Conservation (phyloP, 73 alveolate species). For the Paramecium pentaurelia region DNA sequence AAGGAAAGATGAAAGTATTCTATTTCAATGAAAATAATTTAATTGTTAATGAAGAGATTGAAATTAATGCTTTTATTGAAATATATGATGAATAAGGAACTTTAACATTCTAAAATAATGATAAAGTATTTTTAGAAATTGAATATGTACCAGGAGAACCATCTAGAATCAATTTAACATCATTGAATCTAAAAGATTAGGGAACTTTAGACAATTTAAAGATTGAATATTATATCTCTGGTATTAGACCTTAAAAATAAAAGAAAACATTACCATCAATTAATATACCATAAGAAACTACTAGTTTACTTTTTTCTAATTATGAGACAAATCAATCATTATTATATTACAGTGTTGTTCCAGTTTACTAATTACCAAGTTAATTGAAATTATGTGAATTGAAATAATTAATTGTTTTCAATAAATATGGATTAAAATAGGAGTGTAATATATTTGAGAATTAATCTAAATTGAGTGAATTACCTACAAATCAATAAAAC, state of each 20-base stretch:
- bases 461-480: not conserved
- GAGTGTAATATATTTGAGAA: not conserved
- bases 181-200: not conserved
- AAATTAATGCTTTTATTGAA: not conserved
- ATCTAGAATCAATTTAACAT: not conserved
- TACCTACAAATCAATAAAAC: not conserved
- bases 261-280: not conserved
- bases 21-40: not conserved
- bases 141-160: constrained; percentile 35
- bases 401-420: not conserved
- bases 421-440: not conserved
- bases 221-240: not conserved
- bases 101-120: not conserved
- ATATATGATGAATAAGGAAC: constrained; percentile 41
- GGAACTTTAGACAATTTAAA: not conserved
- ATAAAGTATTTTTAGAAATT: not conserved
- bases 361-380: not conserved
- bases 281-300: not conserved
- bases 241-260: not conserved
- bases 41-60: not conserved
- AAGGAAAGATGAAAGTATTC: not conserved
- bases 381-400: not conserved
- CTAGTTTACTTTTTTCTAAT: not conserved
- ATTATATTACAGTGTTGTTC: not conserved
- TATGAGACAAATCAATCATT: not conserved